Base-by-base conservation (phyloP, 805 yeast genomes). In the Groenewaldozyma salmanticensis region DNA sequence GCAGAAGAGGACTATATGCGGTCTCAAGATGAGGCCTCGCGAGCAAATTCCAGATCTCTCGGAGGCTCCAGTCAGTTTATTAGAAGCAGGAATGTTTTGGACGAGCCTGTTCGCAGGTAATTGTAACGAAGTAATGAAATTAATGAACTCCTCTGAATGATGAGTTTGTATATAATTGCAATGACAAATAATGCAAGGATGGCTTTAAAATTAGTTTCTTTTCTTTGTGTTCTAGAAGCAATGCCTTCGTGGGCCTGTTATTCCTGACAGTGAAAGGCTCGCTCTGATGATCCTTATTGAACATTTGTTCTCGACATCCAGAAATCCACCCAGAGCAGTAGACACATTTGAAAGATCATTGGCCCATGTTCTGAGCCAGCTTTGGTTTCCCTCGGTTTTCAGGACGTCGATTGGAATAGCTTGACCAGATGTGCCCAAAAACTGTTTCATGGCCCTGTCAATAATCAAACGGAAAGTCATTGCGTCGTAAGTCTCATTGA, bases 381-480 rank as follows among this genome's bases (percentile, higher is more conserved):
- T 13, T 24, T 9, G 13, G 2, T 22, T 34, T 20, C 43, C 39
- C 15, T 19, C 20, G 17, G 21, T 18, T 4, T 29, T n/a, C 31
- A 60, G 32, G 11, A 60, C 41, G 31, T 60, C 64, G 2, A 54
- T 35, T 1, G 57, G 57, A 4, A 57, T 46, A 20, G 58, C 53
- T 6, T 51, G 40, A 9, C 62, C 62, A 15, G 47, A 43, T 4
- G 50, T 22, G 2, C 65, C 65, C 5, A 52, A 49, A 37, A 49
- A 52, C 35, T 45, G 40, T 5, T 40, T 18, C 22, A 60, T 27
- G 6, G 57, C 48, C 2, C 43, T 33, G 18, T 38, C 29, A 11
- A 58, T 42, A 15, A 50, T 33, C 21, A 59, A 40, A 35, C 48
- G 44, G 63, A 63, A 60, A 2, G 61, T 52, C 20, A 60, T 38